A percentile compares a stretch with the other conserved stretches of the same genome.
Conservation (phyloP, 177 flowering plant genomes). For the Vitis hybrid region DNA sequence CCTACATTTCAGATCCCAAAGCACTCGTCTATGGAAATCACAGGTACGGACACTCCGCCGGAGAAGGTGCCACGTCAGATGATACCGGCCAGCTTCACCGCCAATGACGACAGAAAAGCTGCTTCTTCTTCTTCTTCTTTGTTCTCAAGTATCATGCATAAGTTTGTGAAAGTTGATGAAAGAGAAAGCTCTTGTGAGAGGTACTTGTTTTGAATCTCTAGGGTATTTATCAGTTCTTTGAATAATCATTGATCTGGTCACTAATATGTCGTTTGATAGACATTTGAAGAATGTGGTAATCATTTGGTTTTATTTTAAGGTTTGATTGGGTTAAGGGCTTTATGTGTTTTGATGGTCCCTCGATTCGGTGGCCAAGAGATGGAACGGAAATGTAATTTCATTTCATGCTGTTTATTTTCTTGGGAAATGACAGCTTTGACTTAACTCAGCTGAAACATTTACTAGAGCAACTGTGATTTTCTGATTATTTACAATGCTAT, state of each 20-base stretch:
- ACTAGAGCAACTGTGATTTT: too few species aligned
- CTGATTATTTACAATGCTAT: too few species aligned
- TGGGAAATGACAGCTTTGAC: too few species aligned
- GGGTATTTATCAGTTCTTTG: not conserved
- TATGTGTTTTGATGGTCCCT: not conserved
- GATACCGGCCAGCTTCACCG: slow-evolving; percentile 22
- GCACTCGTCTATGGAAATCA: slow-evolving; percentile 31
- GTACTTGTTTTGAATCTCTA: slow-evolving; percentile 22
- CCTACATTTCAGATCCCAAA: not conserved
- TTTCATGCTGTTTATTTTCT: too few species aligned
- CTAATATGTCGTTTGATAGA: not conserved
- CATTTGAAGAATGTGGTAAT: too few species aligned
- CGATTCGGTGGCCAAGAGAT: not conserved
- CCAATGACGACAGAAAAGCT: slow-evolving; percentile 17
- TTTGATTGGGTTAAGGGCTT: not conserved
- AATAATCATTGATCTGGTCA: not conserved
- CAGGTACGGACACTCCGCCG: slow-evolving; percentile 87
- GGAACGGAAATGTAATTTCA: not conserved
- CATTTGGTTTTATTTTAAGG: too few species aligned
- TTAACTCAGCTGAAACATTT: too few species aligned
- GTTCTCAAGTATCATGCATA: slow-evolving; percentile 75
- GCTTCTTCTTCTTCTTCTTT: slow-evolving; percentile 27
- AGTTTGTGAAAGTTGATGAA: slow-evolving; percentile 55
- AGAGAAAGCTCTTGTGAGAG: slow-evolving; percentile 20
- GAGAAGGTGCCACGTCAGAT: slow-evolving; percentile 77